phyloP scores from a whole-genome alignment of 2,329 filamentous ascomycete species.

The Xylogone sp. region DNA sequence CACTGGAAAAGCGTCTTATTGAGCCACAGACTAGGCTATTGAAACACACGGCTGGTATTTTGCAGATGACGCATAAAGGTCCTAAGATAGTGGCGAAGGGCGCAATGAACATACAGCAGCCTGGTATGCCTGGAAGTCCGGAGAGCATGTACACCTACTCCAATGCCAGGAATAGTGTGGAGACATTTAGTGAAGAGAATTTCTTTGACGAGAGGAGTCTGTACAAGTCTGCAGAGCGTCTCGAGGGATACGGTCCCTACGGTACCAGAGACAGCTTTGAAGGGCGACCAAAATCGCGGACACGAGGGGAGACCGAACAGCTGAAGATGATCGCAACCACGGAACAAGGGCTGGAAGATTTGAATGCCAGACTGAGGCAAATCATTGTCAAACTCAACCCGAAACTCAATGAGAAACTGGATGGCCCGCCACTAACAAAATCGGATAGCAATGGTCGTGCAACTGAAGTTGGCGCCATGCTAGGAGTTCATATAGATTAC shows the following conservation, averaged over 20 bases:
- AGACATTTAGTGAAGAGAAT: constrained; percentile 50
- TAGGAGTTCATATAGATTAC: constrained; percentile 63
- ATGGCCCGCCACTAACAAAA: constrained; percentile 23
- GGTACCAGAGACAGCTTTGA: constrained; percentile 11
- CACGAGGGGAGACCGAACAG: constrained; percentile 24
- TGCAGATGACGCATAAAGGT: constrained; percentile 83
- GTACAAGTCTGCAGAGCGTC: constrained; percentile 65
- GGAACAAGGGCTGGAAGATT: constrained; percentile 61
- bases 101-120: constrained; percentile 32
- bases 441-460: constrained; percentile 38
- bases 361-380: constrained; percentile 64
- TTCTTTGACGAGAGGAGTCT: constrained; percentile 76
- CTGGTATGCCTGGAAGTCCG: constrained; percentile 66
- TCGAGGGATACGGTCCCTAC: constrained; percentile 44
- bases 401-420: constrained; percentile 15
- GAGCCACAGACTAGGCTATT: constrained; percentile 72
- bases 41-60: constrained; percentile 86
- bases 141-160: constrained; percentile 72
- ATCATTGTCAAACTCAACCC: constrained; percentile 64
- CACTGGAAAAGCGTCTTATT: constrained; percentile 72
- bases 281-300: constrained; percentile 14
- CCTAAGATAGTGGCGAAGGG: constrained; percentile 46
- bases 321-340: constrained; percentile 55
- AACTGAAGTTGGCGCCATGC: constrained; percentile 40
- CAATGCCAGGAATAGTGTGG: constrained; percentile 56